Evolutionary conservation across 164 flowering plant genomes (phyloP).

Genomic region (Buxus sempervirens): DNA sequence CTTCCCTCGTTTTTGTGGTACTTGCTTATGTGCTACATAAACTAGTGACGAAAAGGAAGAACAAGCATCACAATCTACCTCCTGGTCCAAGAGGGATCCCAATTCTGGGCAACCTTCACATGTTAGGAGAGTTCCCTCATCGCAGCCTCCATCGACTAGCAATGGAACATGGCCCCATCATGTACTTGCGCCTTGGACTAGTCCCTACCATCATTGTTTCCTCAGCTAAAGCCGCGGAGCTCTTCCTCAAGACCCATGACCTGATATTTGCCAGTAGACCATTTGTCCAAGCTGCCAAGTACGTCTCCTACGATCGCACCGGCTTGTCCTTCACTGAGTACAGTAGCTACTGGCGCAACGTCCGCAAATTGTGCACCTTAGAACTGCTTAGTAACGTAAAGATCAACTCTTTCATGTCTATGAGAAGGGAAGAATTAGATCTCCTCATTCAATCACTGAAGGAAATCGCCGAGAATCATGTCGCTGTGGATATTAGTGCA

Average conservation of each 20-base stretch:
- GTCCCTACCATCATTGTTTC: conserved; percentile 20
- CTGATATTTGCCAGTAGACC: conserved; percentile 24
- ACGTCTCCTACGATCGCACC: background rate
- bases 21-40: background rate
- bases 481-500: conserved; percentile 9
- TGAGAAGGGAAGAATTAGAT: conserved; percentile 23
- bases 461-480: background rate
- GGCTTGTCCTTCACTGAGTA: conserved; percentile 5
- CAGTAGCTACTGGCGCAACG: conserved; percentile 28
- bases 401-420: conserved; percentile 14
- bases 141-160: conserved; percentile 15
- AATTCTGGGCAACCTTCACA: conserved; percentile 33
- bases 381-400: conserved; percentile 20
- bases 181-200: conserved; percentile 19
- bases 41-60: conserved; percentile 3
- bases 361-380: conserved; percentile 23
- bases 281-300: conserved; percentile 2
- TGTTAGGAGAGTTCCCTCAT: conserved; percentile 30
- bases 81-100: conserved; percentile 42
- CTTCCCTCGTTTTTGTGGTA: background rate
- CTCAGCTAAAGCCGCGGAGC: conserved; percentile 16
- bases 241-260: conserved; percentile 14
- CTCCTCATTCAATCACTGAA: conserved; percentile 7
- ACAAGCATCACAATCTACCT: conserved; percentile 20
- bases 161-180: conserved; percentile 17